Percentiles rank a stretch among this genome's conserved stretches.
These are phyloP conservation scores for Grigorovia transvaalensis DNA, from an alignment of 805 yeast genomes.

Conservation along the genomic window DNA sequence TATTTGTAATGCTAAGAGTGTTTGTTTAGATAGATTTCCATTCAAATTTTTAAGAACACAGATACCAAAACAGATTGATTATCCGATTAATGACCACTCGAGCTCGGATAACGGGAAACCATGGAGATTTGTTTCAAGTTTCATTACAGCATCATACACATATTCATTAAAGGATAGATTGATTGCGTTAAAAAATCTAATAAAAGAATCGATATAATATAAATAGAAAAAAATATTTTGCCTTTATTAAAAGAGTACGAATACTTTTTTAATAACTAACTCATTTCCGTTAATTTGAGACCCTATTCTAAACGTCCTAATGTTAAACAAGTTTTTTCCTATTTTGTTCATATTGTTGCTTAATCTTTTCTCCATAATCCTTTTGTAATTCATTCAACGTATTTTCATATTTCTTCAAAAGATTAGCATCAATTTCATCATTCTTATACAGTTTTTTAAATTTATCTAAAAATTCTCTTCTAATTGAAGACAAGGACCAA, in stretches of 20 bases:
- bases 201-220: constrained; percentile 26
- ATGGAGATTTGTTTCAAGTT: constrained; percentile 75
- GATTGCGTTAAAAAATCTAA: constrained; percentile 43
- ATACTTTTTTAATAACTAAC: no score
- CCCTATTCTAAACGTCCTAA: no score
- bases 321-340: constrained; percentile 32
- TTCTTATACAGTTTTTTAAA: constrained; percentile 39
- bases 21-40: constrained; percentile 75
- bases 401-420: constrained; percentile 41
- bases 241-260: no score
- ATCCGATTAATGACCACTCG: constrained; percentile 61
- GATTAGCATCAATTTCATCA: constrained; percentile 34
- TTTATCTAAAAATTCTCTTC: constrained; percentile 49
- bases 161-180: constrained; percentile 58
- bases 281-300: no score
- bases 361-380: constrained; percentile 46
- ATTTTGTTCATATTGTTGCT: constrained; percentile 43
- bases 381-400: constrained; percentile 67
- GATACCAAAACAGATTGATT: constrained; percentile 84
- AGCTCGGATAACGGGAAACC: constrained; percentile 50
- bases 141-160: constrained; percentile 80
- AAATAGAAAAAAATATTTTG: background rate
- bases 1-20: constrained; percentile 74
- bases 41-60: constrained; percentile 52
- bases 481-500: constrained; percentile 44